Evolutionary conservation across 495 filamentous ascomycete genomes (phyloP).

Genomic region (Penicillium paradoxum): DNA sequence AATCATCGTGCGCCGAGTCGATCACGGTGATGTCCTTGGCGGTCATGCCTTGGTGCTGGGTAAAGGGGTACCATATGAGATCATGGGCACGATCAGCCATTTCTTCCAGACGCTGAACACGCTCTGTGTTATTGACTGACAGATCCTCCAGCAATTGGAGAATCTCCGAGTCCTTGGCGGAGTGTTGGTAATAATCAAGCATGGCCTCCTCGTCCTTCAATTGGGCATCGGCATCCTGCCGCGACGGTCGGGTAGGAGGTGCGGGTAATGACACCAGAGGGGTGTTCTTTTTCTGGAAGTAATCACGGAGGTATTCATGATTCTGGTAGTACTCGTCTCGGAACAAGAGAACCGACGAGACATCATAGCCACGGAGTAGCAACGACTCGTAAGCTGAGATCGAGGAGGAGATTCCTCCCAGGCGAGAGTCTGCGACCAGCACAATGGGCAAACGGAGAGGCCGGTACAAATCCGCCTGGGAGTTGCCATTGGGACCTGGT

Average conservation of each 20-base stretch:
- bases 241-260: slow-evolving; percentile 43
- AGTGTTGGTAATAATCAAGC: slow-evolving; percentile 51
- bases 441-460: slow-evolving; percentile 67
- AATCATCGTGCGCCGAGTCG: slow-evolving; percentile 70
- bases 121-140: slow-evolving; percentile 39
- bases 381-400: slow-evolving; percentile 74
- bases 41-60: slow-evolving; percentile 61
- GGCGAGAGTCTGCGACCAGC: slow-evolving; percentile 62
- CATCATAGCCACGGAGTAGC: slow-evolving; percentile 66
- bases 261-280: slow-evolving; percentile 46
- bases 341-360: slow-evolving; percentile 62
- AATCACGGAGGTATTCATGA: slow-evolving; percentile 55
- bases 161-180: slow-evolving; percentile 33
- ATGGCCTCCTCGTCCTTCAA: slow-evolving; percentile 50
- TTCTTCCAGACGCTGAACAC: slow-evolving; percentile 50
- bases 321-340: slow-evolving; percentile 58
- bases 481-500: slow-evolving; percentile 65
- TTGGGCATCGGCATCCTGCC: slow-evolving; percentile 24
- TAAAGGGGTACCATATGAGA: slow-evolving; percentile 77
- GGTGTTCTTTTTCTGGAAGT: slow-evolving; percentile 57
- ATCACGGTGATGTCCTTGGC: slow-evolving; percentile 59
- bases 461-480: slow-evolving; percentile 69
- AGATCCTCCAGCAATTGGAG: slow-evolving; percentile 44
- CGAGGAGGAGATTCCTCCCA: slow-evolving; percentile 70
- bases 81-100: slow-evolving; percentile 55